phyloP scores from a whole-genome alignment of 768 basidiomycete genomes.

The Guyanaporus albipodus region DNA sequence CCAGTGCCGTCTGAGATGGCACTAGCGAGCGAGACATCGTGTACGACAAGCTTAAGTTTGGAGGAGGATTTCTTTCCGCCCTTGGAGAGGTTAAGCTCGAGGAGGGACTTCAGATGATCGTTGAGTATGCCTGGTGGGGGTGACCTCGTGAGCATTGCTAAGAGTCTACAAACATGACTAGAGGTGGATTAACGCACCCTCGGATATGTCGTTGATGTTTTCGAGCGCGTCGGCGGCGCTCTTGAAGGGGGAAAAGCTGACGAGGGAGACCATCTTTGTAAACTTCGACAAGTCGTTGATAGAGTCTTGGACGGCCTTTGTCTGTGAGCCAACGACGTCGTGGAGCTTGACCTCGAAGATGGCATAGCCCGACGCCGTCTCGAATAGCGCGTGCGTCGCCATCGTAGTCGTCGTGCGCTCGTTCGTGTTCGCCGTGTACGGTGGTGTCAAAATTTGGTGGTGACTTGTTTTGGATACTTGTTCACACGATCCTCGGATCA shows the following conservation, averaged over 20 bases:
- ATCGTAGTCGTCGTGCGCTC: constrained; percentile 35
- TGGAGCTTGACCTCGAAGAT: constrained; percentile 83
- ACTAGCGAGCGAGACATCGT: constrained; percentile 69
- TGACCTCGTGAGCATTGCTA: background rate
- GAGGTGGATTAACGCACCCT: constrained; percentile 53
- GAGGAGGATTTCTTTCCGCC: constrained; percentile 60
- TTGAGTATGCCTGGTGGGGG: constrained; percentile 67
- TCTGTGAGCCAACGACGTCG: constrained; percentile 83
- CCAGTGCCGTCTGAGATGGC: constrained; percentile 71
- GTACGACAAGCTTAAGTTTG: constrained; percentile 70
- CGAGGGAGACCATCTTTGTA: constrained; percentile 83
- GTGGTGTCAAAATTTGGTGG: constrained; percentile 27
- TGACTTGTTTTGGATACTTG: background rate
- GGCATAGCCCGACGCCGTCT: constrained; percentile 91
- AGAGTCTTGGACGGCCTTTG: constrained; percentile 76
- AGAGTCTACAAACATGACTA: background rate
- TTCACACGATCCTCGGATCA: constrained; percentile 5
- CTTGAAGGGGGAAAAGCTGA: constrained; percentile 93
- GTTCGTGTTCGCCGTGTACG: constrained; percentile 35
- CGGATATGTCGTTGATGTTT: constrained; percentile 94
- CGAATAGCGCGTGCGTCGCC: constrained; percentile 88
- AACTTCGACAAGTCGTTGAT: constrained; percentile 87
- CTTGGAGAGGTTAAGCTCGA: constrained; percentile 85
- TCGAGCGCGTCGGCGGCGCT: constrained; percentile 91
- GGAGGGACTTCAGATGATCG: constrained; percentile 74